phyloP scores from a whole-genome alignment of 2,329 filamentous ascomycete genomes.

The Beauveria asiatica region DNA sequence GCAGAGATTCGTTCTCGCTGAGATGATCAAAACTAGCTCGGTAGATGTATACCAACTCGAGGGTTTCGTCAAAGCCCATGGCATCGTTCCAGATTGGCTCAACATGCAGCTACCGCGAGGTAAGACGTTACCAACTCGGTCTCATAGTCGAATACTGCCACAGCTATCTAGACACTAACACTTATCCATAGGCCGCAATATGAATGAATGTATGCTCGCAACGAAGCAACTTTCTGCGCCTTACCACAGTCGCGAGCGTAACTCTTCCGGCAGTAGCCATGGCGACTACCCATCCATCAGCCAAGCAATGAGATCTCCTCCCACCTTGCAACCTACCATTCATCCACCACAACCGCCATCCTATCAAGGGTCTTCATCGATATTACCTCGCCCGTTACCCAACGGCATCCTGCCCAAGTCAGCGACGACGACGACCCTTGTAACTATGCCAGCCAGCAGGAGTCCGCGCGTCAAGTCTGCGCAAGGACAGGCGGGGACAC shows the following conservation, averaged over 20 bases:
- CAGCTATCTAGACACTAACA: neutral
- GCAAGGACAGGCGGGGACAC: neutral
- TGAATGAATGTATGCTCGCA: slow-evolving; percentile 36
- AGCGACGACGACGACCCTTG: neutral
- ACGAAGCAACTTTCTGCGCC: slow-evolving; percentile 27
- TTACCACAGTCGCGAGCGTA: slow-evolving; percentile 22
- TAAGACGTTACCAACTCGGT: slow-evolving; percentile 20
- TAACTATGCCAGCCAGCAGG: neutral
- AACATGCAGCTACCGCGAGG: slow-evolving; percentile 39
- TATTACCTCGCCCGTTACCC: slow-evolving; percentile 8
- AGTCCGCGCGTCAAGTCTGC: neutral
- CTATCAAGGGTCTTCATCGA: neutral
- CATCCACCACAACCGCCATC: slow-evolving; percentile 12
- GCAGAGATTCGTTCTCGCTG: slow-evolving; percentile 49
- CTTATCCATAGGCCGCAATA: slow-evolving; percentile 32
- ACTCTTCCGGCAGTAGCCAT: slow-evolving; percentile 14
- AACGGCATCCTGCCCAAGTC: slow-evolving; percentile 1
- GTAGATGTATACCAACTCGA: slow-evolving; percentile 38
- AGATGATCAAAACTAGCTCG: slow-evolving; percentile 49
- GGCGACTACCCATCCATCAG: slow-evolving; percentile 3
- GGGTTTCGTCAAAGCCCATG: slow-evolving; percentile 36
- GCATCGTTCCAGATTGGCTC: slow-evolving; percentile 36
- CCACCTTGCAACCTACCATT: slow-evolving; percentile 14
- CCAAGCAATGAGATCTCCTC: slow-evolving; percentile 3
- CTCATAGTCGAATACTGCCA: no score